Conservation (phyloP, 164 flowering plant species). For the Piper betle region DNA sequence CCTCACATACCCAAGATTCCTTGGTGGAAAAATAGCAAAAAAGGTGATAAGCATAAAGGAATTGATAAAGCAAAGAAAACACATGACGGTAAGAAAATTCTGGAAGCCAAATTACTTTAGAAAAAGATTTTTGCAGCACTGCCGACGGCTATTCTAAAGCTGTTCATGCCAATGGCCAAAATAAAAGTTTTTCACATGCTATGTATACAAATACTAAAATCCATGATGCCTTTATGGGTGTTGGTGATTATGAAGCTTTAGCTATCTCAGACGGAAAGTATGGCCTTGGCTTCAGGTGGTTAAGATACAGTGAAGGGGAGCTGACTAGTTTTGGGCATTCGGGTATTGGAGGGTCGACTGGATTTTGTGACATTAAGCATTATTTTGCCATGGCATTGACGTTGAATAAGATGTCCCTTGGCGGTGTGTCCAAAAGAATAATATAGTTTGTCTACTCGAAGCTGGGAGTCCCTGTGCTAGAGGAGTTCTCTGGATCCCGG, state of each 20-base stretch:
- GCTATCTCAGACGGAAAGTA: no score
- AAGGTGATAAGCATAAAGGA: constrained; percentile 12
- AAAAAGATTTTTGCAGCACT: not conserved
- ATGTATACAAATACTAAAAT: no score
- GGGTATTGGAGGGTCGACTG: no score
- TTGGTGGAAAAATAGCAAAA: constrained; percentile 20
- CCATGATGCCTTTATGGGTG: no score
- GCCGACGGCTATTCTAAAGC: not conserved
- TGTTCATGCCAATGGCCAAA: no score
- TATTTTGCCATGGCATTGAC: constrained; percentile 19
- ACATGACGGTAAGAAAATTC: constrained; percentile 1
- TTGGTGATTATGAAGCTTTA: no score
- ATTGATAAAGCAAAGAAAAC: constrained; percentile 2
- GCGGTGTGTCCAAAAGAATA: constrained; percentile 47
- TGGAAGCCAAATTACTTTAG: constrained; percentile 6
- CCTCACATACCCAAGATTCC: constrained; percentile 65
- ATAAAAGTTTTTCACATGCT: no score
- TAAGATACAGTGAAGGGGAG: no score
- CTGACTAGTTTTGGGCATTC: no score
- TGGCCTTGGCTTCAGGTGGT: no score
- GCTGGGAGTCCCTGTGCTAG: constrained; percentile 54
- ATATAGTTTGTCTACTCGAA: constrained; percentile 77
- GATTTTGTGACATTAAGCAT: no score
- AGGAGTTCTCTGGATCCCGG: constrained; percentile 22
- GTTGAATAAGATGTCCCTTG: constrained; percentile 73